A percentile compares a stretch with the other conserved stretches of the same genome.
Conservation (phyloP, 116 monocot genomes). For the Posidonia oceanica region DNA sequence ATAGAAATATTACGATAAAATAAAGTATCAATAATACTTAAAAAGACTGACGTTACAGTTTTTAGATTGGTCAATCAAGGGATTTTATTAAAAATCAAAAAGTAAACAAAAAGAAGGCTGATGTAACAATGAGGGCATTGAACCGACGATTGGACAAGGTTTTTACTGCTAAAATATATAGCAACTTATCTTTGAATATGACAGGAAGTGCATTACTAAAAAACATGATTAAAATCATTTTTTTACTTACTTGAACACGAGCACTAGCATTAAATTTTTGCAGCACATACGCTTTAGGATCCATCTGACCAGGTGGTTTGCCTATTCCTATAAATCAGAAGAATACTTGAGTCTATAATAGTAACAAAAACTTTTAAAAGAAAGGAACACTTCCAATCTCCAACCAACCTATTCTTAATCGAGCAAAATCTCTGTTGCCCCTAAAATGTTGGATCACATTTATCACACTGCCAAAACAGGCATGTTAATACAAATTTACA, state of each 20-base stretch:
- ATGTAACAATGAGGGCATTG: too few species aligned
- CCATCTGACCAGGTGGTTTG: conserved; percentile 95
- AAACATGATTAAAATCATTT: neutral
- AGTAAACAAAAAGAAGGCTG: too few species aligned
- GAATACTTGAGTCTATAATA: neutral
- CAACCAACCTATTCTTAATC: conserved; percentile 79
- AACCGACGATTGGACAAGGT: too few species aligned
- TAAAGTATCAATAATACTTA: too few species aligned
- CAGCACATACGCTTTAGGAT: conserved; percentile 88
- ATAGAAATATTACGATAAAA: too few species aligned
- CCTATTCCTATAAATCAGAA: conserved; percentile 46
- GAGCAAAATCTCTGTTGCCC: conserved; percentile 80
- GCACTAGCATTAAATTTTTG: conserved; percentile 73
- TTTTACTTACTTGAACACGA: conserved; percentile 46
- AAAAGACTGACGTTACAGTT: too few species aligned
- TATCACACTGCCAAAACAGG: conserved; percentile 35
- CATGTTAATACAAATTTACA: neutral
- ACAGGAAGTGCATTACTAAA: neutral
- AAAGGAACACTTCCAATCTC: neutral
- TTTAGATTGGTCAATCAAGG: too few species aligned
- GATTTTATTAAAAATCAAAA: too few species aligned
- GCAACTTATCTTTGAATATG: too few species aligned
- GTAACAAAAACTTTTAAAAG: neutral
- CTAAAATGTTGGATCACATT: conserved; percentile 83
- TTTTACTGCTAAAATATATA: too few species aligned